Conservation (phyloP, 1,284 basidiomycete genomes). For the Leccinum fuscescens region DNA sequence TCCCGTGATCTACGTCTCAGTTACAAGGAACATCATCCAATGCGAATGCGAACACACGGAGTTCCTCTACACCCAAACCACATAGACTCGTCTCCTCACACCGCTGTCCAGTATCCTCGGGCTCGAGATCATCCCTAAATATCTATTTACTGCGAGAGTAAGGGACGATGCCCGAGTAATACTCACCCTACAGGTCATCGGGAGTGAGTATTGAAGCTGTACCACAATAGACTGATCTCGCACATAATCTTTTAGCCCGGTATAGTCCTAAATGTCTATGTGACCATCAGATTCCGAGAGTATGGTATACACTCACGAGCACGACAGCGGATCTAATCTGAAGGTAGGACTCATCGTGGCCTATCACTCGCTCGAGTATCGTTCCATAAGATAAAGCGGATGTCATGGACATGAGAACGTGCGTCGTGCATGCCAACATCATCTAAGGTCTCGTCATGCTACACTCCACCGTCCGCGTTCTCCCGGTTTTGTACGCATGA, state of each 20-base stretch:
- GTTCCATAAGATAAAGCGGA: slow-evolving; percentile 88
- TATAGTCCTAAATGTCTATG: background rate
- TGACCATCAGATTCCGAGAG: slow-evolving; percentile 1
- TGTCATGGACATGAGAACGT: slow-evolving; percentile 15
- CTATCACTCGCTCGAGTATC: slow-evolving; percentile 63
- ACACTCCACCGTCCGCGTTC: background rate
- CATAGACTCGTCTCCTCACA: slow-evolving; percentile 1
- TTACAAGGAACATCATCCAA: slow-evolving; percentile 40
- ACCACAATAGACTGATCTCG: no score
- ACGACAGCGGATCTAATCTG: slow-evolving; percentile 56
- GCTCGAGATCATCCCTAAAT: slow-evolving; percentile 35
- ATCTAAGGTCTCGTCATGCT: background rate
- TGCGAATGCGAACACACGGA: slow-evolving; percentile 21
- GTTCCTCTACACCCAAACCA: slow-evolving; percentile 22
- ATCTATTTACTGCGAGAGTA: no score
- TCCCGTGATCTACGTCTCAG: slow-evolving; percentile 54
- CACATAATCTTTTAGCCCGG: no score
- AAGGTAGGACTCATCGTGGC: slow-evolving; percentile 54
- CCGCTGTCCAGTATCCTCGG: slow-evolving; percentile 37
- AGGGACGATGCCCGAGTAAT: no score
- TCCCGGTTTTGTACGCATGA: background rate
- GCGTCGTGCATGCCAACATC: background rate
- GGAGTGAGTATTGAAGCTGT: no score
- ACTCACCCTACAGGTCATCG: no score
- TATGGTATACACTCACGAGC: slow-evolving; percentile 34